Conservation (phyloP, 768 basidiomycete species). For the Bullera alba region DNA sequence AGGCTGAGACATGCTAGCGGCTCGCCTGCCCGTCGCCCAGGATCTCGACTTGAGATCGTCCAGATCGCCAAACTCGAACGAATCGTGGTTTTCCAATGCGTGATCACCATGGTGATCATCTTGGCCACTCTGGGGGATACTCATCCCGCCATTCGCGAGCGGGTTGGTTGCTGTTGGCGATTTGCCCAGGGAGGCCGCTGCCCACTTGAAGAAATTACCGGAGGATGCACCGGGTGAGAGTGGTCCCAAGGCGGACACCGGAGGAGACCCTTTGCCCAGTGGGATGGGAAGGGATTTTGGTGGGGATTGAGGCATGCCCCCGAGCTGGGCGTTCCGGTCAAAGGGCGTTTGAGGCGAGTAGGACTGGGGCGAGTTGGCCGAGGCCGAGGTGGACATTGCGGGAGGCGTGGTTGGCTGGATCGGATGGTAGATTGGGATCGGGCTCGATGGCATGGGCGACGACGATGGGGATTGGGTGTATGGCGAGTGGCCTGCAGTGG, state of each 20-base stretch:
- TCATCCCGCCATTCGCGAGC: not conserved
- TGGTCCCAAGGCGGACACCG: constrained; percentile 2
- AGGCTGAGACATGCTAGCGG: constrained; percentile 20
- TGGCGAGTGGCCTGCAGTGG: not conserved
- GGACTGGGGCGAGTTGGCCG: too few species aligned
- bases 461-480: not conserved
- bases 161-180: constrained; percentile 6
- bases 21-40: constrained; percentile 20
- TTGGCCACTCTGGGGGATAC: not conserved
- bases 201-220: constrained; percentile 27
- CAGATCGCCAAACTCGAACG: constrained; percentile 39
- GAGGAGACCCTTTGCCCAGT: not conserved
- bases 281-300: too few species aligned
- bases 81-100: constrained; percentile 35
- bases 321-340: constrained; percentile 3
- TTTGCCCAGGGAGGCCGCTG: constrained; percentile 21
- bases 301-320: not conserved
- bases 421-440: constrained; percentile 1
- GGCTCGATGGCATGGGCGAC: constrained; percentile 7
- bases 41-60: constrained; percentile 16
- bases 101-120: constrained; percentile 11
- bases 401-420: not conserved
- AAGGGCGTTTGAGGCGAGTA: constrained; percentile 31
- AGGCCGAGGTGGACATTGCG: constrained; percentile 7
- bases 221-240: constrained; percentile 4